phyloP scores from a whole-genome alignment of 345 rosid genomes.

The Citrus sp. region DNA sequence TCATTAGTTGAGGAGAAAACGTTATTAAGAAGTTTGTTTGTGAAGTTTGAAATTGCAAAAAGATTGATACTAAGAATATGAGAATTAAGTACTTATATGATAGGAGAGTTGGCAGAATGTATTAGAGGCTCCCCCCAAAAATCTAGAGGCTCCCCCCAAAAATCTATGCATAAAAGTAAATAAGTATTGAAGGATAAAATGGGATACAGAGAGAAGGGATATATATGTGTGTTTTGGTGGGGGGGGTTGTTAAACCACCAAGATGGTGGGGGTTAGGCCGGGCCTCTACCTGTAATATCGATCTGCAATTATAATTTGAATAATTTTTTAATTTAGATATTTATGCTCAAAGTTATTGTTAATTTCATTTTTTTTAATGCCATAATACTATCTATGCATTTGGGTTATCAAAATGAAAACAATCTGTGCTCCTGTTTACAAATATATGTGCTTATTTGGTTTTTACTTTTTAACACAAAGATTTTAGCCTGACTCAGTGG shows the following conservation, averaged over 20 bases:
- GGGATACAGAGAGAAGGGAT: no score
- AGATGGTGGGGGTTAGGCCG: no score
- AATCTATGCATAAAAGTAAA: no score
- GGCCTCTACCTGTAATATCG: no score
- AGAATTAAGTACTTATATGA: background rate
- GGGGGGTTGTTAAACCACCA: no score
- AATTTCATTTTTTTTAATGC: background rate
- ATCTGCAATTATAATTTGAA: background rate
- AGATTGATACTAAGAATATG: background rate
- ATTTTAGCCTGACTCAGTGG: background rate
- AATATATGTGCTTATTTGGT: background rate
- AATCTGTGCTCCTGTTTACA: background rate
- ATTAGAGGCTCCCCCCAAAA: background rate
- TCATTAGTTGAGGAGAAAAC: background rate
- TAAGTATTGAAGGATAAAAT: no score
- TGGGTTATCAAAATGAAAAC: background rate
- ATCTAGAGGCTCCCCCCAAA: no score
- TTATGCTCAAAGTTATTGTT: background rate
- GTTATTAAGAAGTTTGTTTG: background rate
- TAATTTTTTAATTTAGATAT: background rate
- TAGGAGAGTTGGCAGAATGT: background rate
- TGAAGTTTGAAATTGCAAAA: background rate
- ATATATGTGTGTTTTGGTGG: no score
- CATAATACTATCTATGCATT: background rate
- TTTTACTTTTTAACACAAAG: background rate